Evolutionary conservation across 441 rosid species (phyloP).

Genomic region (Cnidoscolus chayamansa): DNA sequence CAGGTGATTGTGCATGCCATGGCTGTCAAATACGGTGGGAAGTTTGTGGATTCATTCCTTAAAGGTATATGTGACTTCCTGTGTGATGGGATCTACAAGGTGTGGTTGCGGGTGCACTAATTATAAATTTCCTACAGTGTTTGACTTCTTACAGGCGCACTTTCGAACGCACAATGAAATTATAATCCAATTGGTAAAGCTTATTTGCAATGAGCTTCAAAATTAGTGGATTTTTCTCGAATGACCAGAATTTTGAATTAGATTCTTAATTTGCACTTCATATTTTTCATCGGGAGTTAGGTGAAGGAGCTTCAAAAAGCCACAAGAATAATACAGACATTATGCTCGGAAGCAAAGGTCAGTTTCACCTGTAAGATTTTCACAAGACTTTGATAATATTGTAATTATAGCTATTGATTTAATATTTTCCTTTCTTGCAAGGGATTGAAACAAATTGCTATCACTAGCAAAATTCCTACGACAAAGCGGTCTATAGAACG

Average conservation of each 20-base stretch:
- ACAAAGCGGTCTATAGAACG: slow-evolving; percentile 83
- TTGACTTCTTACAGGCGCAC: slow-evolving; percentile 66
- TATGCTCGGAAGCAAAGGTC: slow-evolving; percentile 93
- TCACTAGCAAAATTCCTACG: slow-evolving; percentile 75
- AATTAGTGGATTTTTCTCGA: not conserved
- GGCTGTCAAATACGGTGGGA: slow-evolving; percentile 89
- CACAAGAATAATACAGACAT: slow-evolving; percentile 78
- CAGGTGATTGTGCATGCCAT: slow-evolving; percentile 68
- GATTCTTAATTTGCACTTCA: slow-evolving; percentile 1
- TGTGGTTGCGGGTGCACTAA: slow-evolving; percentile 24
- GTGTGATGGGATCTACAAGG: not conserved
- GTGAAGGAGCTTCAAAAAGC: slow-evolving; percentile 85
- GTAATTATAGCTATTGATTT: slow-evolving; percentile 8
- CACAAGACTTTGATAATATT: slow-evolving; percentile 1
- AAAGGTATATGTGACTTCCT: slow-evolving; percentile 48
- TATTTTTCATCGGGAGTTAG: slow-evolving; percentile 30
- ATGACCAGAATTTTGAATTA: slow-evolving; percentile 1
- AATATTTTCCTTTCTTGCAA: slow-evolving; percentile 28
- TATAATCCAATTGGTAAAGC: slow-evolving; percentile 60
- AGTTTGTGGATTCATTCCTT: slow-evolving; percentile 66
- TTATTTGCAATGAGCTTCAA: slow-evolving; percentile 15
- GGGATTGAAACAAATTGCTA: slow-evolving; percentile 72
- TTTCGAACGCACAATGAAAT: slow-evolving; percentile 60
- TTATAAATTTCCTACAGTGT: slow-evolving; percentile 44
- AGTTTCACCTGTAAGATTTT: slow-evolving; percentile 20